Percentiles rank a stretch among this genome's conserved stretches.
Conservation (phyloP, 805 yeast genomes). For the Saccharomycopsis oosterbeekiorum region DNA sequence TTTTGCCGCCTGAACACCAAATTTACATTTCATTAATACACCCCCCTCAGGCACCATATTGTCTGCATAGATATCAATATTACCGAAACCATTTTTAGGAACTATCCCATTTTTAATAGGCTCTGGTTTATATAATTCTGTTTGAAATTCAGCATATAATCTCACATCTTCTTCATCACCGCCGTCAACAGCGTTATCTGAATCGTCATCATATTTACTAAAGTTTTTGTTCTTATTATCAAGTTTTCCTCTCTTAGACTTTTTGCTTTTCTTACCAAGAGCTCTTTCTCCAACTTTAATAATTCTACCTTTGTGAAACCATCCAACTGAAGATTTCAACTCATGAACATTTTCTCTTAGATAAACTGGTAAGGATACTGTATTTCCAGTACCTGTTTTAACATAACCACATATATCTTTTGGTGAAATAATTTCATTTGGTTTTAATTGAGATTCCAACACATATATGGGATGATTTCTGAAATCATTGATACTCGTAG, state of each 20-base stretch:
- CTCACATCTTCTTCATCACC: conserved; percentile 51
- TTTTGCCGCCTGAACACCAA: conserved; percentile 62
- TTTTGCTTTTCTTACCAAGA: conserved; percentile 35
- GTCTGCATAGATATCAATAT: conserved; percentile 68
- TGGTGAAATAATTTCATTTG: conserved; percentile 64
- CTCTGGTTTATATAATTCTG: conserved; percentile 60
- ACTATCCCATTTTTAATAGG: conserved; percentile 57
- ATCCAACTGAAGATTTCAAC: conserved; percentile 67
- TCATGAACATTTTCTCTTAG: conserved; percentile 52
- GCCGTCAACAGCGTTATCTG: conserved; percentile 29
- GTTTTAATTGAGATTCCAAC: conserved; percentile 60
- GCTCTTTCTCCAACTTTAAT: conserved; percentile 65
- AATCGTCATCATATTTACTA: conserved; percentile 22
- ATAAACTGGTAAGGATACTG: conserved; percentile 50
- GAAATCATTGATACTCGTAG: conserved; percentile 72
- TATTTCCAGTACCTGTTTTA: conserved; percentile 25
- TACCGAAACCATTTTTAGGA: conserved; percentile 70
- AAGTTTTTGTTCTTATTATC: background rate
- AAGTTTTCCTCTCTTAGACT: conserved; percentile 17
- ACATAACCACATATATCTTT: conserved; percentile 68
- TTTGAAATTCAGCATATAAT: conserved; percentile 70
- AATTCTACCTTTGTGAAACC: conserved; percentile 77
- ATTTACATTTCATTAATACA: conserved; percentile 42
- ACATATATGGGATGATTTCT: conserved; percentile 82
- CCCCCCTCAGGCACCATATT: conserved; percentile 83